Conservation (phyloP, 164 flowering plant species). For the Kingdonia uniflora region DNA sequence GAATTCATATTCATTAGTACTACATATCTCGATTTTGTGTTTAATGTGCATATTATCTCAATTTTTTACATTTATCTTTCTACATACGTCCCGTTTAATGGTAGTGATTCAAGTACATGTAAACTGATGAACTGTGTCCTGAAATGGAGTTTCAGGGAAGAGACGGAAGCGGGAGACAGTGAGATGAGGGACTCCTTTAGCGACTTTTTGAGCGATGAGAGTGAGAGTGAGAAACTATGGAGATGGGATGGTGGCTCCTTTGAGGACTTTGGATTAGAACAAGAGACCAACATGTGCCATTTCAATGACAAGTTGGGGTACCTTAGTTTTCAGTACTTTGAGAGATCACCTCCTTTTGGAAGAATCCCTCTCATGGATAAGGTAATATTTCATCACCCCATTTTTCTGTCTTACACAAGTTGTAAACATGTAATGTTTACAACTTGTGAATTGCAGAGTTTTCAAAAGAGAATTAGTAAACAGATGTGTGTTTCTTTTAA, state of each 20-base stretch:
- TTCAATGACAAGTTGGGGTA: constrained; percentile 61
- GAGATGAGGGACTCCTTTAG: constrained; percentile 70
- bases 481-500: too few species aligned
- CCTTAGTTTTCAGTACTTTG: constrained; percentile 77
- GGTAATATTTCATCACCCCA: constrained; percentile 33
- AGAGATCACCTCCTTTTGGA: constrained; percentile 75
- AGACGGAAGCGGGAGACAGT: constrained; percentile 43
- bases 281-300: constrained; percentile 34
- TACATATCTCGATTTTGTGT: too few species aligned
- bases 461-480: too few species aligned
- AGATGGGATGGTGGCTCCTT: constrained; percentile 71
- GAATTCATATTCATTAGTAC: too few species aligned
- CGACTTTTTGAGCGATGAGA: constrained; percentile 72
- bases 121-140: too few species aligned
- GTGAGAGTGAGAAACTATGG: constrained; percentile 69
- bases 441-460: not conserved
- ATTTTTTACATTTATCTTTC: too few species aligned
- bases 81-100: too few species aligned
- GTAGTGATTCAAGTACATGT: too few species aligned
- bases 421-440: too few species aligned
- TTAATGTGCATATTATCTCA: not conserved
- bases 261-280: constrained; percentile 57
- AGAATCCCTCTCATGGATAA: constrained; percentile 91
- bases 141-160: constrained; percentile 41
- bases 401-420: too few species aligned